A percentile compares a stretch with the other conserved stretches of the same genome.
Conservation (phyloP, 1,284 basidiomycete genomes). For the Fomitiporia mediterranea region DNA sequence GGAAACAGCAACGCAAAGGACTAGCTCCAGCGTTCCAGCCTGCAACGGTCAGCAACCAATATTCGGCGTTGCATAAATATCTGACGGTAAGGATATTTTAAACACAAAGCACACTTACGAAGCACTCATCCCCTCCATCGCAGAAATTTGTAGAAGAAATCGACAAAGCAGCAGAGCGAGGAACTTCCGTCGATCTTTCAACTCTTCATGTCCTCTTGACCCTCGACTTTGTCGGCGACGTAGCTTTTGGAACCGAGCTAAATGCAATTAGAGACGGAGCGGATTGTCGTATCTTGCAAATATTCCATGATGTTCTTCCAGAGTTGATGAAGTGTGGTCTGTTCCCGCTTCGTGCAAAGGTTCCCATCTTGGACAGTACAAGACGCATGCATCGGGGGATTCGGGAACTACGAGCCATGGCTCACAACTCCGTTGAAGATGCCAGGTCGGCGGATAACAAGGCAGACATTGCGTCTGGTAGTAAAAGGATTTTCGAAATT, state of each 20-base stretch:
- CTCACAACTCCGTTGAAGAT: background rate
- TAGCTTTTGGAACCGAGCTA: background rate
- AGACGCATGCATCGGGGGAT: conserved; percentile 1
- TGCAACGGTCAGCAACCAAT: background rate
- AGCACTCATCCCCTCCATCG: background rate
- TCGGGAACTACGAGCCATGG: background rate
- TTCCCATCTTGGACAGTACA: background rate
- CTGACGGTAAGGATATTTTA: background rate
- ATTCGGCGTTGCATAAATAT: background rate
- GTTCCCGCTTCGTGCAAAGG: background rate
- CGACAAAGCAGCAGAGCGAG: background rate
- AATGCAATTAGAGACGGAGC: background rate
- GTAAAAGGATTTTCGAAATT: background rate
- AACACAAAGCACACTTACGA: background rate
- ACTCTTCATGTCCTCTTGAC: background rate
- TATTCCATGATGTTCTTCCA: conserved; percentile 2
- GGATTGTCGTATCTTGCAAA: background rate
- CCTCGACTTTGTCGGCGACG: conserved; percentile 1
- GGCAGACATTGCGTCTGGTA: background rate
- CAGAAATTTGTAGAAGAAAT: background rate
- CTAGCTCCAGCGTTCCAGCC: conserved; percentile 1
- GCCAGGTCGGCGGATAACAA: background rate
- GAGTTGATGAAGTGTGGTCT: conserved; percentile 4
- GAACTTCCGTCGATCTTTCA: background rate
- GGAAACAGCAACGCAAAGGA: conserved; percentile 1